Conservation (phyloP, 495 filamentous ascomycete genomes). For the Darksidea phi region DNA sequence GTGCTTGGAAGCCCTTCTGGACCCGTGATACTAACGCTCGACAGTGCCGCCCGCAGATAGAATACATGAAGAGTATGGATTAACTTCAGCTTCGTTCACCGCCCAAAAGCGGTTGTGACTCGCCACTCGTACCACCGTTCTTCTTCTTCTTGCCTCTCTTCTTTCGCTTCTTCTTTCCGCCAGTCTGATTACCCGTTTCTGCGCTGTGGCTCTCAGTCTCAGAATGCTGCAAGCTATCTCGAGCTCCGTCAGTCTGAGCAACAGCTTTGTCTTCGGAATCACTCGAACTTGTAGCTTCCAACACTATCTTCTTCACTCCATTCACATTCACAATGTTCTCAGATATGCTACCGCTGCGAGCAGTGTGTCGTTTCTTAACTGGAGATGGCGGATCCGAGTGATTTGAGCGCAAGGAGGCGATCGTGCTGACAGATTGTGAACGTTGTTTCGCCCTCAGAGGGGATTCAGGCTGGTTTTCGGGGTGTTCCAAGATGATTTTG, state of each 20-base stretch:
- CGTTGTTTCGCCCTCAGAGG: background rate
- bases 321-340: conserved; percentile 81
- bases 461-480: background rate
- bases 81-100: background rate
- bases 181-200: conserved; percentile 4
- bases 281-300: conserved; percentile 66
- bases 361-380: conserved; percentile 50
- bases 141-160: conserved; percentile 22
- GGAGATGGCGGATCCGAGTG: conserved; percentile 12
- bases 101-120: conserved; percentile 20
- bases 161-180: conserved; percentile 10
- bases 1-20: no score
- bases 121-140: conserved; percentile 4
- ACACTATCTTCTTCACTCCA: conserved; percentile 79
- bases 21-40: no score
- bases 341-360: conserved; percentile 83
- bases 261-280: conserved; percentile 30
- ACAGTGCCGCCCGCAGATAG: no score
- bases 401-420: conserved; percentile 30
- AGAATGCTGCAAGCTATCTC: background rate
- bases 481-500: conserved; percentile 15
- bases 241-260: conserved; percentile 1
- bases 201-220: background rate
- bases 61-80: background rate
- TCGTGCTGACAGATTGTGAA: conserved; percentile 23